Evolutionary conservation across 2,329 filamentous ascomycete genomes (phyloP).

Genomic region (Aspergillus ibericus): DNA sequence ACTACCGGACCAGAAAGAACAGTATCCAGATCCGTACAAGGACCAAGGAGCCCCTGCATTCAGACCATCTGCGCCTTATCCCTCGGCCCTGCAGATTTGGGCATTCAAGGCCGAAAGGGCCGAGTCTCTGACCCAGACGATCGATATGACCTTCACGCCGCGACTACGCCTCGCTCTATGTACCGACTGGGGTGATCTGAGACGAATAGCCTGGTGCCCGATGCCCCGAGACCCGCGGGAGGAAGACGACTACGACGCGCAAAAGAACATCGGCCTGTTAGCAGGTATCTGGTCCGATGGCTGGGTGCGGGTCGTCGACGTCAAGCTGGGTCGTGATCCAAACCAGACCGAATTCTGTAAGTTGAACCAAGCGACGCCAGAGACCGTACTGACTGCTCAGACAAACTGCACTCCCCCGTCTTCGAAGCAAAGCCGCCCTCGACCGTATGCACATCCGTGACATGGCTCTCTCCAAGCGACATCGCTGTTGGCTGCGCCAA

Average conservation of each 20-base stretch:
- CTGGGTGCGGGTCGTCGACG: conserved; percentile 53
- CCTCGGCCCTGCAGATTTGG: conserved; percentile 61
- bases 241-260: conserved; percentile 30
- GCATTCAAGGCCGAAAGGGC: conserved; percentile 47
- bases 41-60: conserved; percentile 51
- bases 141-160: conserved; percentile 49
- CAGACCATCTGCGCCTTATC: conserved; percentile 48
- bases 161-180: conserved; percentile 54
- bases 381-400: conserved; percentile 18
- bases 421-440: conserved; percentile 53
- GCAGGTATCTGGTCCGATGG: conserved; percentile 62
- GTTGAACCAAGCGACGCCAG: conserved; percentile 2
- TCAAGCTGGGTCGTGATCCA: conserved; percentile 38
- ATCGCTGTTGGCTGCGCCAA: conserved; percentile 58
- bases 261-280: conserved; percentile 51
- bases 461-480: conserved; percentile 58
- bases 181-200: conserved; percentile 58
- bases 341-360: conserved; percentile 35
- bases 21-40: conserved; percentile 28
- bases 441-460: conserved; percentile 56
- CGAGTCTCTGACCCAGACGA: conserved; percentile 31
- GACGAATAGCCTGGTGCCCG: conserved; percentile 59
- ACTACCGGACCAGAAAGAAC: conserved; percentile 37
- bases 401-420: conserved; percentile 49
- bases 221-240: conserved; percentile 36